phyloP scores from a whole-genome alignment of 306 rosid genomes.

The Echinosophora koreensis region DNA sequence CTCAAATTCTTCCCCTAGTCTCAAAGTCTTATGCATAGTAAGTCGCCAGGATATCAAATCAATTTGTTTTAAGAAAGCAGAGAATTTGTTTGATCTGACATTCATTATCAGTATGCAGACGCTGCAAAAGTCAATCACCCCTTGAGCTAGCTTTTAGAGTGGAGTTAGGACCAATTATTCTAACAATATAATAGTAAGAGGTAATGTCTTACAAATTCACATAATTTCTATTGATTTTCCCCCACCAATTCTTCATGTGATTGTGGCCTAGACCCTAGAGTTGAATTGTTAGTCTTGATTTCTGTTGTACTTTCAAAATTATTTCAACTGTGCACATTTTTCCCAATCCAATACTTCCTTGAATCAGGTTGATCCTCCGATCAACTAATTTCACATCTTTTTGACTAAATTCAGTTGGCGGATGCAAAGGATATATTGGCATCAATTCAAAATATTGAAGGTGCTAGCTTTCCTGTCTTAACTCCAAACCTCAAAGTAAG shows the following conservation, averaged over 20 bases:
- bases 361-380: constrained; percentile 22
- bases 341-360: neutral
- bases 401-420: constrained; percentile 69
- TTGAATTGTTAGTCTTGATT: constrained; percentile 29
- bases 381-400: constrained; percentile 6
- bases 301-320: constrained; percentile 10
- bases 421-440: constrained; percentile 92
- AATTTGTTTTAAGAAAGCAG: no score
- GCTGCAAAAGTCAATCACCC: no score
- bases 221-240: neutral
- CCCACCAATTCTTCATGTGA: constrained; percentile 23
- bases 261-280: neutral
- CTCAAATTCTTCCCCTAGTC: no score
- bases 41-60: no score
- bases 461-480: constrained; percentile 83
- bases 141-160: no score
- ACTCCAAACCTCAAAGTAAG: constrained; percentile 90
- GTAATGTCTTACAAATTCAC: constrained; percentile 13
- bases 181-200: neutral
- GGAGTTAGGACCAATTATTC: no score
- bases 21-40: no score
- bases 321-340: neutral
- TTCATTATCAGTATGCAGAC: no score
- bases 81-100: no score
- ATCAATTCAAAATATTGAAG: constrained; percentile 69